Evolutionary conservation across 176 grass and related monocot genomes (phyloP).

Genomic region (Musa beccarii): DNA sequence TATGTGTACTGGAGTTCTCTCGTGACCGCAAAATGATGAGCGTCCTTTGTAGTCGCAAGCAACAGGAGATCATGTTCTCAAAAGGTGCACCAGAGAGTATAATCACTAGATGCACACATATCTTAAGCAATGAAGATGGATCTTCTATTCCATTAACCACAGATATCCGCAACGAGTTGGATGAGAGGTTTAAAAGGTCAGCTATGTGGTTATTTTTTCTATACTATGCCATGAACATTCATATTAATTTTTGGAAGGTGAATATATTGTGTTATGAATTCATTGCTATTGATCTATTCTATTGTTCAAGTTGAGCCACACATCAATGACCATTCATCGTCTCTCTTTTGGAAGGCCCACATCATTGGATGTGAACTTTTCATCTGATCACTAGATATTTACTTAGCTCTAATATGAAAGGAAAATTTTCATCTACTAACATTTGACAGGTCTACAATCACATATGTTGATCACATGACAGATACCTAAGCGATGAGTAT

Average conservation of each 20-base stretch:
- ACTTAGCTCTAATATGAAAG: background rate
- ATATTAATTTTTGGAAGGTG: background rate
- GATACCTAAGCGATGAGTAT: background rate
- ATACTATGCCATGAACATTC: slow-evolving; percentile 7
- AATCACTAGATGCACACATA: slow-evolving; percentile 80
- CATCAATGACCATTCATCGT: no score
- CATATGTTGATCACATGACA: no score
- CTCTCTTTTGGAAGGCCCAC: background rate
- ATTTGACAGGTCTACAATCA: background rate
- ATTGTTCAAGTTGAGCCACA: background rate
- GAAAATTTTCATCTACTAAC: background rate
- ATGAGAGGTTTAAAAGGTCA: slow-evolving; percentile 82
- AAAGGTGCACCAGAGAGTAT: slow-evolving; percentile 97
- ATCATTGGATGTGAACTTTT: background rate
- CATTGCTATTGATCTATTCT: background rate
- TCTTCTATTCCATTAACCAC: slow-evolving; percentile 82
- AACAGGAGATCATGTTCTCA: slow-evolving; percentile 97
- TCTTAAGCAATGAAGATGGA: slow-evolving; percentile 88
- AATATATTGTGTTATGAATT: background rate
- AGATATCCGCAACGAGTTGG: slow-evolving; percentile 71
- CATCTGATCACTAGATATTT: background rate
- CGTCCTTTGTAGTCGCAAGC: slow-evolving; percentile 86
- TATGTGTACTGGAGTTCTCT: slow-evolving; percentile 84
- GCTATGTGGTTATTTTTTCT: slow-evolving; percentile 16
- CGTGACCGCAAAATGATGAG: slow-evolving; percentile 99